These are phyloP conservation scores for Colletotrichum costaricense DNA, from an alignment of 2,329 filamentous ascomycete species.

Conservation along the genomic window DNA sequence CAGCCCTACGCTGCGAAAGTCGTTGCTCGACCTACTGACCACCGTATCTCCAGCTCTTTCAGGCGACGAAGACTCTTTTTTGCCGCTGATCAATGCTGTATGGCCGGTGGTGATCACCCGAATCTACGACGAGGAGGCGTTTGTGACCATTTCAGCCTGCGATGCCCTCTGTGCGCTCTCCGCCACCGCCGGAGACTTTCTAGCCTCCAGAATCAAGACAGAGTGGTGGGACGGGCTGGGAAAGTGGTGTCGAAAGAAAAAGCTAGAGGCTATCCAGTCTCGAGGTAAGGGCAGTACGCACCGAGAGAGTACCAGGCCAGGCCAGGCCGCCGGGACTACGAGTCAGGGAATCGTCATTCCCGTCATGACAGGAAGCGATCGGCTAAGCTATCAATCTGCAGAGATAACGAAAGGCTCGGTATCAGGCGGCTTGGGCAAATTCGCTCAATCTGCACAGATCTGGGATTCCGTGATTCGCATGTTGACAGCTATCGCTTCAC, in stretches of 20 bases:
- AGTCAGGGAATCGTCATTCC: constrained; percentile 42
- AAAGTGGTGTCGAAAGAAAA: constrained; percentile 59
- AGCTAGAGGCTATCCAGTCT: constrained; percentile 47
- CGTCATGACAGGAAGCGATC: constrained; percentile 38
- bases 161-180: constrained; percentile 77
- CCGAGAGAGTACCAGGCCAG: not conserved
- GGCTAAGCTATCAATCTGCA: constrained; percentile 37
- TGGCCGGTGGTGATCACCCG: constrained; percentile 86
- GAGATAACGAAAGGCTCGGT: not conserved
- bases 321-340: not conserved
- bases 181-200: constrained; percentile 80
- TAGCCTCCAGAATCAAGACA: constrained; percentile 78
- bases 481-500: constrained; percentile 68
- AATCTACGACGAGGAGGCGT: constrained; percentile 74
- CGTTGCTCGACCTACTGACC: constrained; percentile 80
- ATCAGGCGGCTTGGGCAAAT: constrained; percentile 61
- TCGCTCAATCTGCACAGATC: constrained; percentile 70
- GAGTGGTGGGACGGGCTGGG: constrained; percentile 73
- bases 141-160: constrained; percentile 77
- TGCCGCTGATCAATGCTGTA: constrained; percentile 89
- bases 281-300: constrained; percentile 1
- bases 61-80: constrained; percentile 81
- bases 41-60: constrained; percentile 80
- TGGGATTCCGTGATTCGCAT: constrained; percentile 73
- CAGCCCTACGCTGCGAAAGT: constrained; percentile 81